Conservation (phyloP, 371 early-diverging fungal genomes). For the Encephalitozoon cuniculi region DNA sequence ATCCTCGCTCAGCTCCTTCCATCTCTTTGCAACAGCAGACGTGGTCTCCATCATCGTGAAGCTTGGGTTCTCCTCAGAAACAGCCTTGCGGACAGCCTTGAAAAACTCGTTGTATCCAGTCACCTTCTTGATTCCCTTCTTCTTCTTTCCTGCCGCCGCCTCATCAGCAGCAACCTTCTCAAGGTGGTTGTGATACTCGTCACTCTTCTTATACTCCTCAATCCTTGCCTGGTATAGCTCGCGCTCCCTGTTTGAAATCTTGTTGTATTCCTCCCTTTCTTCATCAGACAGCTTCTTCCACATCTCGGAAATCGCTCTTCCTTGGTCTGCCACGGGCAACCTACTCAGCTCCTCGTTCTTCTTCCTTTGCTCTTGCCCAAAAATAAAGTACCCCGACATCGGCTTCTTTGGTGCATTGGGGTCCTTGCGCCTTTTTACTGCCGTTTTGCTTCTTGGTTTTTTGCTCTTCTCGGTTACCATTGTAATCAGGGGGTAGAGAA, state of each 20-base stretch:
- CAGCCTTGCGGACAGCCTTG: slow-evolving; percentile 44
- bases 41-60: slow-evolving; percentile 43
- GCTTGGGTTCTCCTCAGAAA: slow-evolving; percentile 27
- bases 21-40: slow-evolving; percentile 49
- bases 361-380: slow-evolving; percentile 48
- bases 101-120: slow-evolving; percentile 37
- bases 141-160: slow-evolving; percentile 31
- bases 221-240: slow-evolving; percentile 41
- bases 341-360: slow-evolving; percentile 20
- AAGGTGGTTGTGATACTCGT: slow-evolving; percentile 49
- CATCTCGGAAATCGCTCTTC: slow-evolving; percentile 34
- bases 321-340: slow-evolving; percentile 47
- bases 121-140: slow-evolving; percentile 15
- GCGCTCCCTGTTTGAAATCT: slow-evolving; percentile 42
- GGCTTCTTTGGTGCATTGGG: slow-evolving; percentile 60
- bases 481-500: slow-evolving; percentile 12
- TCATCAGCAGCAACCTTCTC: slow-evolving; percentile 45
- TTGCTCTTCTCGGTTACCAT: slow-evolving; percentile 5
- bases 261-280: slow-evolving; percentile 46
- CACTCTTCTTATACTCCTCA: slow-evolving; percentile 57
- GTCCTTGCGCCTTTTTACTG: slow-evolving; percentile 55
- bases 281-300: slow-evolving; percentile 49
- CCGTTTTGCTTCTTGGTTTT: slow-evolving; percentile 25
- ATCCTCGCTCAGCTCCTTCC: slow-evolving; percentile 38
- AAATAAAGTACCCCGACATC: slow-evolving; percentile 56